Conservation (phyloP, 148 eudicot species). For the Limonium bicolor region DNA sequence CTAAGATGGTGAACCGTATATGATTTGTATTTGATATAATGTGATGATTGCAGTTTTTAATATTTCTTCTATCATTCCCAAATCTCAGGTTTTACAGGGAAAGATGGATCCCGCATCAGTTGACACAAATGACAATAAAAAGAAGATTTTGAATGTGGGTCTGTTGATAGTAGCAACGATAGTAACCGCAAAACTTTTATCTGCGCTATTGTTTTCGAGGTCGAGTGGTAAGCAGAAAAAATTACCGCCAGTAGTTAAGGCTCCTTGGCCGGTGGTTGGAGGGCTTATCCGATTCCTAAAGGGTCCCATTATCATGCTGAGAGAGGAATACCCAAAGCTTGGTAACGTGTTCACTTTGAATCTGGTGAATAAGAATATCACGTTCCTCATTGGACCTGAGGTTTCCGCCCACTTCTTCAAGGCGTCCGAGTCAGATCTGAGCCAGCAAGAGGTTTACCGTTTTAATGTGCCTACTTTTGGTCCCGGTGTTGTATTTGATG, state of each 20-base stretch:
- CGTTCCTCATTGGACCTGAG: constrained; percentile 89
- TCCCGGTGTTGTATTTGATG: constrained; percentile 95
- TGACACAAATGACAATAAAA: constrained; percentile 22
- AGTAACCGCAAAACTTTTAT: constrained; percentile 52
- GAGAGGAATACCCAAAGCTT: constrained; percentile 75
- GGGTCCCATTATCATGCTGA: constrained; percentile 74
- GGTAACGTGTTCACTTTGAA: constrained; percentile 85
- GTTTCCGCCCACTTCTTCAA: constrained; percentile 95
- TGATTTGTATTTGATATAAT: too few species aligned
- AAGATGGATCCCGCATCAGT: constrained; percentile 1
- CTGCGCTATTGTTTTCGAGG: constrained; percentile 33
- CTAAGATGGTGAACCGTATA: too few species aligned
- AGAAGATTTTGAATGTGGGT: constrained; percentile 41
- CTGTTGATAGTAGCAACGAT: constrained; percentile 51
- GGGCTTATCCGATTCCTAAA: constrained; percentile 63
- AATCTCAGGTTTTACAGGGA: too few species aligned
- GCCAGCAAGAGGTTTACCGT: constrained; percentile 92
- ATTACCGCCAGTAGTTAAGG: constrained; percentile 56
- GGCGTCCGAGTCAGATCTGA: constrained; percentile 84
- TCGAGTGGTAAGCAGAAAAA: too few species aligned
- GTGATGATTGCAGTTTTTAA: too few species aligned
- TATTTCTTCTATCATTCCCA: too few species aligned
- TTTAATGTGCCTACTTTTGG: constrained; percentile 97
- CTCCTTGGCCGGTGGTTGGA: constrained; percentile 52
- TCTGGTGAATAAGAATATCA: constrained; percentile 58